Evolutionary conservation across 2,329 filamentous ascomycete species (phyloP), one percentile per base, ranked within the genome.

Genomic region (Aureobasidium sp.): DNA sequence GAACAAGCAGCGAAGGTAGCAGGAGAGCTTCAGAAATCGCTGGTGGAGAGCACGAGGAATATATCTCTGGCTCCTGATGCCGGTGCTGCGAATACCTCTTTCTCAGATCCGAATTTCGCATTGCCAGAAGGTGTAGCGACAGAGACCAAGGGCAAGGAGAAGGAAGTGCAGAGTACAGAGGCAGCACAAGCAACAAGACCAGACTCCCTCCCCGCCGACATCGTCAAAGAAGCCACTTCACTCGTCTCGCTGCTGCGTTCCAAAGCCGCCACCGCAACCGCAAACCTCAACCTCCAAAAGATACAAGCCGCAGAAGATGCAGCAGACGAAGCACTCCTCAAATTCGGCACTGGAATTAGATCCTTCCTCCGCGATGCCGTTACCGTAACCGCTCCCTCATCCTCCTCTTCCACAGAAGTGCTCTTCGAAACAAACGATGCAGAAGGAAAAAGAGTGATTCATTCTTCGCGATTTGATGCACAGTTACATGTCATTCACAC

Each of bases 401-500:
- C 59, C 29, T 55, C 57, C 11, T 42, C 54, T 0, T 13, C 9
- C n/a, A 66, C 68, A 1, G 73, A 87, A 53, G 85, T 96, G 34
- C 80, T 97, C 5, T 99, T 97, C 69, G 94, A 97, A 77, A 96
- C 90, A 71, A 96, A 93, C 73, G 93, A 97, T 74, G 84, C 85
- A 6, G 82, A 84, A 54, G 93, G 92, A 30, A 97, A 94, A 79
- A 83, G 94, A 61, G 91, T 97, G 14, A 96, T 97, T 66, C 94
- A 99, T 73, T 90, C 91, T 1, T 96, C 91, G 57, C 84, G 94
- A 64, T 93, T 97, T 71, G 94, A 99, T 70, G 94, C 94, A 0
- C 94, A 97, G 75, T 79, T 99, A 64, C 93, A 99, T 72, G 91
- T 96, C 37, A 92, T 99, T 63, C 94, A 99, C 74, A 92, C 90